phyloP scores from a whole-genome alignment of 306 rosid species.

The cucumber (Cucumis sativus) region DNA sequence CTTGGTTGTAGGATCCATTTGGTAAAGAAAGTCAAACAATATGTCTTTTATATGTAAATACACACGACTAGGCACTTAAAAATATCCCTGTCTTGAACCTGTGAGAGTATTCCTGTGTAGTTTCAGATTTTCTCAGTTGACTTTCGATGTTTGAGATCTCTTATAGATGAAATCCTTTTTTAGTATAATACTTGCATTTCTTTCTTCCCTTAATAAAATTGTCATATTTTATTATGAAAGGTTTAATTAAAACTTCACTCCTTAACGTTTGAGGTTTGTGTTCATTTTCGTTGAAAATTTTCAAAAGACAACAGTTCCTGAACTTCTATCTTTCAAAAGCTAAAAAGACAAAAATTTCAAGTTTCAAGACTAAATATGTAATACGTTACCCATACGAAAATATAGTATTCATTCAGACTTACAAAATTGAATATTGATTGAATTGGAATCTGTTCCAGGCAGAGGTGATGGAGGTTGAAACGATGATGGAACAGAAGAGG shows the following conservation, averaged over 20 bases:
- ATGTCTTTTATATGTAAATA: too few relatives aligned
- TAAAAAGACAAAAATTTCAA: too few relatives aligned
- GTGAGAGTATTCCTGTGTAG: neutral
- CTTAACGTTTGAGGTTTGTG: too few relatives aligned
- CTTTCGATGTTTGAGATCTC: neutral
- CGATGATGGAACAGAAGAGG: slow-evolving; percentile 78
- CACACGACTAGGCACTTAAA: neutral
- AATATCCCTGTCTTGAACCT: neutral
- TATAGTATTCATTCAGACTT: neutral
- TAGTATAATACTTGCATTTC: neutral
- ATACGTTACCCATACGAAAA: neutral
- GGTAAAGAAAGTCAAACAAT: neutral
- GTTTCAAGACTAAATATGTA: too few relatives aligned
- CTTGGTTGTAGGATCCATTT: neutral
- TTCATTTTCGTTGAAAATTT: too few relatives aligned
- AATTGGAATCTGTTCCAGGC: slow-evolving; percentile 18
- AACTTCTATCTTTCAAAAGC: too few relatives aligned
- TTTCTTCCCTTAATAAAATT: neutral
- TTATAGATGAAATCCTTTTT: neutral
- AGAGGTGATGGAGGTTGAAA: slow-evolving; percentile 52
- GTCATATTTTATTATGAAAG: neutral
- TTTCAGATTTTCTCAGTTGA: neutral
- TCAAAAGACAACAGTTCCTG: too few relatives aligned
- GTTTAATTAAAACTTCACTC: too few relatives aligned
- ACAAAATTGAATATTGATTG: neutral